phyloP scores from a whole-genome alignment of 139 green algal species.

The Microglena sp. region DNA sequence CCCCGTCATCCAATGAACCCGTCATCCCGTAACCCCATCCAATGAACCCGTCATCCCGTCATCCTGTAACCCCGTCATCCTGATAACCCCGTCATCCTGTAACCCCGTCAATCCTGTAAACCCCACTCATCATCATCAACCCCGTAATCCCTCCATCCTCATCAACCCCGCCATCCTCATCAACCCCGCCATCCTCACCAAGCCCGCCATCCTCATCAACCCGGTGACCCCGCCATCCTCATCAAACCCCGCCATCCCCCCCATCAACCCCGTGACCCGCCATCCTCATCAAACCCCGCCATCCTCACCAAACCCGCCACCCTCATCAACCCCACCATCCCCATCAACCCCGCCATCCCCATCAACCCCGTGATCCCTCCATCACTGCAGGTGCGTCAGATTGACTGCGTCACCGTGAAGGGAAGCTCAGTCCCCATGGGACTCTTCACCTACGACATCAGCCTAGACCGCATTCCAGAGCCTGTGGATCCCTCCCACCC shows the following conservation, averaged over 20 bases:
- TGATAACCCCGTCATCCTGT: constrained; percentile 16
- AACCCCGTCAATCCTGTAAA: too few relatives aligned
- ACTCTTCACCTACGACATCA: constrained; percentile 77
- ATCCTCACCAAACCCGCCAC: neutral
- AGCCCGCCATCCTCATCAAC: too few relatives aligned
- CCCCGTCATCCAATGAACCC: too few relatives aligned
- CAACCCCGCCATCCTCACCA: too few relatives aligned
- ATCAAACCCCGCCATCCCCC: too few relatives aligned
- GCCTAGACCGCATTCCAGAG: constrained; percentile 18
- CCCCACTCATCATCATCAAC: neutral
- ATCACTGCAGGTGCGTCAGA: constrained; percentile 49
- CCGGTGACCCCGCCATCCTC: neutral
- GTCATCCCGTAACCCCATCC: too few relatives aligned
- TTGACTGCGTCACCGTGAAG: constrained; percentile 91
- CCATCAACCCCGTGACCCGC: too few relatives aligned
- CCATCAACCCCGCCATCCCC: neutral
- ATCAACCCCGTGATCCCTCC: neutral
- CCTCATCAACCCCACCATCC: neutral
- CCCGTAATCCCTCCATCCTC: too few relatives aligned
- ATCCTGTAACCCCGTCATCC: neutral
- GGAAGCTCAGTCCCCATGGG: constrained; percentile 60
- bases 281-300: too few relatives aligned
- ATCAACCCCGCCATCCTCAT: constrained; percentile 16
- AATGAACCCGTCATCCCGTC: neutral
- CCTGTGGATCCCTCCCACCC: neutral